Conservation (phyloP, 2,329 filamentous ascomycete genomes). For the Botrytis hyacinthi region DNA sequence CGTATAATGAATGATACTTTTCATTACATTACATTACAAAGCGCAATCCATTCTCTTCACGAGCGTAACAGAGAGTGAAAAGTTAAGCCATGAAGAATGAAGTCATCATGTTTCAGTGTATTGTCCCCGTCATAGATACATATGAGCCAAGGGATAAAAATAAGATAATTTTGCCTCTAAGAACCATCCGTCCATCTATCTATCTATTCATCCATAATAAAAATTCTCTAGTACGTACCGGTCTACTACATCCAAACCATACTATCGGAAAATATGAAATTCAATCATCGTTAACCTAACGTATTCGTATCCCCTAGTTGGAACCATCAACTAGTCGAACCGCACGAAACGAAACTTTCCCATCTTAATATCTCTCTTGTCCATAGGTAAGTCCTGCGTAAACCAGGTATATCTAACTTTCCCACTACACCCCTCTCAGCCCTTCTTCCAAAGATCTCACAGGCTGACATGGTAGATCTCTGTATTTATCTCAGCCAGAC, state of each 20-base stretch:
- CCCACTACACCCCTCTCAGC: not conserved
- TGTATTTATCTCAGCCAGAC: not conserved
- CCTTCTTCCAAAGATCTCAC: not conserved
- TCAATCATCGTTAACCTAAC: not conserved
- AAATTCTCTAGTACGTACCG: not conserved
- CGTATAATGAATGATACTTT: not conserved
- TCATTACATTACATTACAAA: not conserved
- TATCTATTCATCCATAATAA: too few relatives aligned
- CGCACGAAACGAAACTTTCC: not conserved
- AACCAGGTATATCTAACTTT: not conserved
- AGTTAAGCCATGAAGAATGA: not conserved
- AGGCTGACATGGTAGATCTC: not conserved
- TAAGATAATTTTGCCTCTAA: not conserved
- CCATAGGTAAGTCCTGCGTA: not conserved
- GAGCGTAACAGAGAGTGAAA: not conserved
- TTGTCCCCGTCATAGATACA: not conserved
- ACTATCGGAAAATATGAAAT: slow-evolving; percentile 4
- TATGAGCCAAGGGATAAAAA: not conserved
- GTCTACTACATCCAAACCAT: not conserved
- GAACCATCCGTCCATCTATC: not conserved
- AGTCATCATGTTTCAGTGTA: slow-evolving; percentile 2
- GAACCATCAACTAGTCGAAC: not conserved
- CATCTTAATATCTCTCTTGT: not conserved
- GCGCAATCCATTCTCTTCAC: not conserved
- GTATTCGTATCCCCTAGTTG: not conserved